Conservation (phyloP, 805 yeast genomes). For the Wickerhamomyces alni region DNA sequence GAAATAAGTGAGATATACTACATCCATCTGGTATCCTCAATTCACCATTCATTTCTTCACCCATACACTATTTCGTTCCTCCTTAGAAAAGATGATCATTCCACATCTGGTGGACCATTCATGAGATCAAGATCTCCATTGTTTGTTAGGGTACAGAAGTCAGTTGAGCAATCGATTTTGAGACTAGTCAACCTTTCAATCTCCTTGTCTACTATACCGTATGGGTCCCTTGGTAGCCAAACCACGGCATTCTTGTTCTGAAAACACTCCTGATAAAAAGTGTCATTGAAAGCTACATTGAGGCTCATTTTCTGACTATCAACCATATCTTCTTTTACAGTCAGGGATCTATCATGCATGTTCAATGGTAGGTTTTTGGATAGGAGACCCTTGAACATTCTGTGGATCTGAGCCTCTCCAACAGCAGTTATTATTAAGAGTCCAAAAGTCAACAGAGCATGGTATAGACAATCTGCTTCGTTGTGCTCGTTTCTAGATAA, state of each 20-base stretch:
- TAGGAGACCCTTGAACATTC: conserved; percentile 31
- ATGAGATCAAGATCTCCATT: conserved; percentile 18
- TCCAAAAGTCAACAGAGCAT: conserved; percentile 46
- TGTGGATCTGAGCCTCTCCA: conserved; percentile 48
- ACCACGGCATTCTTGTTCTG: conserved; percentile 12
- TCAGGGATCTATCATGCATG: conserved; percentile 1
- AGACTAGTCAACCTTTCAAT: conserved; percentile 13
- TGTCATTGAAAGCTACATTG: conserved; percentile 13
- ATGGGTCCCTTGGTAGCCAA: conserved; percentile 22
- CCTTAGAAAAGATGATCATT: too few relatives aligned
- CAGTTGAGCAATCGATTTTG: conserved; percentile 19
- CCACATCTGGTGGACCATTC: conserved; percentile 16
- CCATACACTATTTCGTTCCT: too few relatives aligned
- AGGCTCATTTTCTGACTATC: too few relatives aligned
- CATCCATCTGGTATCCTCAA: neutral
- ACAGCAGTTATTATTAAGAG: conserved; percentile 48
- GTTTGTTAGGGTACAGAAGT: conserved; percentile 11
- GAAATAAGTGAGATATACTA: conserved; percentile 6
- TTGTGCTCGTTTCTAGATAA: conserved; percentile 47
- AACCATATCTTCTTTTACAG: too few relatives aligned
- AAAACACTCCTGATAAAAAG: conserved; percentile 21
- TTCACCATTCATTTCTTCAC: too few relatives aligned
- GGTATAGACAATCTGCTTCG: conserved; percentile 36
- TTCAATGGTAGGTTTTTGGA: conserved; percentile 31
- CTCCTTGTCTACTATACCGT: conserved; percentile 10